Base-by-base conservation (phyloP, 768 basidiomycete genomes). In the Nidularia sp. region DNA sequence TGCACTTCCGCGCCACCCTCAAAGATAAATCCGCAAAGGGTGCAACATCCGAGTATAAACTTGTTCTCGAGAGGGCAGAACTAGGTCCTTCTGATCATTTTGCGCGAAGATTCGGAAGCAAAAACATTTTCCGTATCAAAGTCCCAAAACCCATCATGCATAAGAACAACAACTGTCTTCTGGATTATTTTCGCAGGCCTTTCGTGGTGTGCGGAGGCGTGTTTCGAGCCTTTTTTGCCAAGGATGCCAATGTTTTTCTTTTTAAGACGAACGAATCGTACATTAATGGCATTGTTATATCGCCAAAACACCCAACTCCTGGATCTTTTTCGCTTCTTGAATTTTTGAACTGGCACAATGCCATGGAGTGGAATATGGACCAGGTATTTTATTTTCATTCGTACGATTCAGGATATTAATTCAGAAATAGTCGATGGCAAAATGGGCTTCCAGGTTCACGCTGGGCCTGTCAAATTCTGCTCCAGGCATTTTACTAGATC, bases 391-490 rank as follows among this genome's bases (percentile, higher is more conserved):
- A 8, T n/a, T 35, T 36, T 18, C 5, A 43, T 45, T 43, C 42
- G 32, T n/a, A 47, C 31, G 15, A 42, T 1, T 6, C 6, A 8
- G 6, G 8, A 32, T 42, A 10, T 42, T 33, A 7, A 35, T 47
- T 32, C 47, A 41, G 31, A 50, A 18, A 8, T 49, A 87, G 86
- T 70, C 74, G 8, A 76, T 86, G 67, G 70, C 79, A 1, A 88
- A 88, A 64, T 88, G 81, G 78, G 70, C 77, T 9, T 74, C 85
- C n/a, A 75, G 85, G 0, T 81, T 80, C 55, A 74, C 78, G 0
- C 71, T 88, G 6, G 83, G 80, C 0, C 61, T 86, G 5, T 88
- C 86, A 0, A 86, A 76, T 47, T 86, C 86, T 1, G 69, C 80
- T 3, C 85, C 85, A 5, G 85, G 82, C 0, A 64, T 79, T 2